These are phyloP conservation scores for Sclerotinia trifoliorum DNA, from an alignment of 2,329 filamentous ascomycete genomes.

Conservation along the genomic window DNA sequence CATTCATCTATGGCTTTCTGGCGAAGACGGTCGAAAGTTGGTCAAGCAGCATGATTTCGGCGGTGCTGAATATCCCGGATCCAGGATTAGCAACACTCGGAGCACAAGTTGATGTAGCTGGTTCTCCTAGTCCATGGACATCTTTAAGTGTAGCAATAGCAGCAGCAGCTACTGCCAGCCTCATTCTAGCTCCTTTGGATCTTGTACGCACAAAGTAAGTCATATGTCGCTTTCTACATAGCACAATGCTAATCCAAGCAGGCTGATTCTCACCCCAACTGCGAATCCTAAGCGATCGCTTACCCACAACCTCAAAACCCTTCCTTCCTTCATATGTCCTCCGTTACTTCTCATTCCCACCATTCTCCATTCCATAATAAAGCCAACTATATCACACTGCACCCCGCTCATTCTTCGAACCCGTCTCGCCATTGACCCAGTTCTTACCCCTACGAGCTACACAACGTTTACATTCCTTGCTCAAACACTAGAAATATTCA, in stretches of 20 bases:
- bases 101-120: conserved; percentile 59
- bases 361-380: conserved; percentile 78
- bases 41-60: conserved; percentile 85
- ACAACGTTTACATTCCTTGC: conserved; percentile 78
- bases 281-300: conserved; percentile 75
- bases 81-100: conserved; percentile 58
- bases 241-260: conserved; percentile 42
- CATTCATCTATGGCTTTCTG: conserved; percentile 86
- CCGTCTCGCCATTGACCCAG: conserved; percentile 79
- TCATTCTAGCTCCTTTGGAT: conserved; percentile 84
- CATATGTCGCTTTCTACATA: not conserved
- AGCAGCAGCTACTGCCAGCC: conserved; percentile 68
- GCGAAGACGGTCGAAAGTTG: conserved; percentile 88
- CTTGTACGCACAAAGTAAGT: conserved; percentile 71
- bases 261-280: conserved; percentile 81
- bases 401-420: conserved; percentile 83
- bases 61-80: conserved; percentile 86
- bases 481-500: conserved; percentile 74
- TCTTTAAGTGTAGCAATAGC: conserved; percentile 71
- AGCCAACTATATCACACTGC: conserved; percentile 77
- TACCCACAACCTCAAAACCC: conserved; percentile 65
- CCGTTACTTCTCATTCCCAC: conserved; percentile 76
- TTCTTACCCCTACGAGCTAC: conserved; percentile 78
- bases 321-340: conserved; percentile 76
- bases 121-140: conserved; percentile 78